Conservation (phyloP, 805 yeast genomes). For the Candida pseudoglaebosa region DNA sequence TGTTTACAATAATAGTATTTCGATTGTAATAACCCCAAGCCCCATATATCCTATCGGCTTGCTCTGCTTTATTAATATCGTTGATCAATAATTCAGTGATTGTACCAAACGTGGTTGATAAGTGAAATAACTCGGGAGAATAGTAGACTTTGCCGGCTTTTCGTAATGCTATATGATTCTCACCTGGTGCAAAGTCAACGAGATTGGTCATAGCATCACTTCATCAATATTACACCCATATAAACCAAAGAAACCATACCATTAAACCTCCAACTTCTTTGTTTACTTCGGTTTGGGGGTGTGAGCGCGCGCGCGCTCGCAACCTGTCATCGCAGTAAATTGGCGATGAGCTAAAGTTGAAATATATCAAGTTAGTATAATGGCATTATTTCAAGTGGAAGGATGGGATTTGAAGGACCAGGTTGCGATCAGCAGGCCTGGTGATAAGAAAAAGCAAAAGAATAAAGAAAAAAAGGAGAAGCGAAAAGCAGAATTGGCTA, state of each 20-base stretch:
- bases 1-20: conserved; percentile 20
- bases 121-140: conserved; percentile 31
- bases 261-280: too few relatives aligned
- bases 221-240: not conserved
- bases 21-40: conserved; percentile 10
- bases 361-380: conserved; percentile 14
- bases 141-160: conserved; percentile 21
- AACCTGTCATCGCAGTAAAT: too few relatives aligned
- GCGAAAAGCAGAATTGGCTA: conserved; percentile 11
- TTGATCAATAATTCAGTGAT: conserved; percentile 24
- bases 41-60: conserved; percentile 15
- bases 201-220: conserved; percentile 2
- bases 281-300: too few relatives aligned
- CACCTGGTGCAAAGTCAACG: conserved; percentile 33
- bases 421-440: conserved; percentile 44
- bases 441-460: conserved; percentile 23
- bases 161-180: conserved; percentile 30
- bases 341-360: conserved; percentile 4
- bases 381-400: conserved; percentile 74
- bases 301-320: not conserved
- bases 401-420: conserved; percentile 72
- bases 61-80: conserved; percentile 21
- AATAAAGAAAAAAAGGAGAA: conserved; percentile 16
- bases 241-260: too few relatives aligned
- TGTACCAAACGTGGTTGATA: conserved; percentile 21